A percentile compares a stretch with the other conserved stretches of the same genome.
phyloP scores from a whole-genome alignment of 1,139 yeast species.

The Yamadazyma mexicana region DNA sequence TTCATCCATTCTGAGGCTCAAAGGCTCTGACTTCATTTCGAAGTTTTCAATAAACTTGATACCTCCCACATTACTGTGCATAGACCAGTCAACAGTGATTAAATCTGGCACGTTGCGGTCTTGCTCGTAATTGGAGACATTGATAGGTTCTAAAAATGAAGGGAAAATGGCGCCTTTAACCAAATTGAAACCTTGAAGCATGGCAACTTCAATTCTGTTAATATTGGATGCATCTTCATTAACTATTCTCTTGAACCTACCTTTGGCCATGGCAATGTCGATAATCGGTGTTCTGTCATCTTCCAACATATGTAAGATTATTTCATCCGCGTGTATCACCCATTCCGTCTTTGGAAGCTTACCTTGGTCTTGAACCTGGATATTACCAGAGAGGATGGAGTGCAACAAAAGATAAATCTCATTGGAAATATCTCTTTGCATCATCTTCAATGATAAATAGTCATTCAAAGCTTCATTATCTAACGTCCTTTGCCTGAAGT shows the following conservation, averaged over 20 bases:
- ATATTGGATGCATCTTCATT: constrained; percentile 46
- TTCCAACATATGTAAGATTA: constrained; percentile 44
- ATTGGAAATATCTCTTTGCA: constrained; percentile 28
- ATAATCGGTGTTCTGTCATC: constrained; percentile 44
- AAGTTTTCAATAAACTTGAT: constrained; percentile 59
- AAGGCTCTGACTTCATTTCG: constrained; percentile 53
- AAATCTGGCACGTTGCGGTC: constrained; percentile 26
- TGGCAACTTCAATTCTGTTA: constrained; percentile 41
- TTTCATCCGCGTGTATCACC: constrained; percentile 58
- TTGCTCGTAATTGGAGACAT: neutral
- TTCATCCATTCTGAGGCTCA: constrained; percentile 61
- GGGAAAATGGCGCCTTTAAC: constrained; percentile 34
- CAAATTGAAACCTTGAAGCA: constrained; percentile 45
- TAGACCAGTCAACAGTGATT: constrained; percentile 57
- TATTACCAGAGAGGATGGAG: constrained; percentile 42
- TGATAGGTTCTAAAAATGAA: constrained; percentile 36
- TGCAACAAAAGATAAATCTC: constrained; percentile 41
- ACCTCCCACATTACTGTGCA: constrained; percentile 70
- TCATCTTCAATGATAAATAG: constrained; percentile 27
- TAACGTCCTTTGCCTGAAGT: constrained; percentile 34
- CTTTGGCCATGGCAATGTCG: constrained; percentile 41
- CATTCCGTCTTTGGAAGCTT: constrained; percentile 42
- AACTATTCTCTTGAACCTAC: constrained; percentile 47
- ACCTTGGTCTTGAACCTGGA: constrained; percentile 15
- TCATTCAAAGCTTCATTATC: constrained; percentile 41